Conservation (phyloP, 2,329 filamentous ascomycete genomes). For the Venturia nashicola region DNA sequence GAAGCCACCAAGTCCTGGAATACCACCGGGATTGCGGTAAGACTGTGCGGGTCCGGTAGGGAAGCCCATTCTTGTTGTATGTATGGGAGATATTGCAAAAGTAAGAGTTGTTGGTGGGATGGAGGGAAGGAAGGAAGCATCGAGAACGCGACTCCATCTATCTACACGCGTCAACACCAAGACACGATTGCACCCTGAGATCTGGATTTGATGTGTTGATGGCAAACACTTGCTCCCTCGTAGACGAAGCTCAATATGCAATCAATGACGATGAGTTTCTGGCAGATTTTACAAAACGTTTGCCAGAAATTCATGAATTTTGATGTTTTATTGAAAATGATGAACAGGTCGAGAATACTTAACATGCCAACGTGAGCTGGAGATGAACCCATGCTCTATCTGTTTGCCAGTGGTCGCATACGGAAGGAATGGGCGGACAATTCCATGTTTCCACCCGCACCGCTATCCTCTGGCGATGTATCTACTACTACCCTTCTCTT, state of each 20-base stretch:
- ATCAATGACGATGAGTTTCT: neutral
- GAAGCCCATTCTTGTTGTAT: neutral
- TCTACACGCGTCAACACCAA: neutral
- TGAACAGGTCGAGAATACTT: neutral
- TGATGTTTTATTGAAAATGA: neutral
- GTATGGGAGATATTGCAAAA: neutral
- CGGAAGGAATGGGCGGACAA: neutral
- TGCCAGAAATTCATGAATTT: neutral
- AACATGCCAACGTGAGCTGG: neutral
- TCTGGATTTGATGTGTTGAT: neutral
- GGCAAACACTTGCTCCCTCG: neutral
- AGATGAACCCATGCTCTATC: neutral
- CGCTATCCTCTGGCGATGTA: neutral
- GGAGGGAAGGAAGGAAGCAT: neutral
- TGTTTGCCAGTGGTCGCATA: neutral
- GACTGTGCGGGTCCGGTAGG: neutral
- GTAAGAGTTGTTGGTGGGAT: neutral
- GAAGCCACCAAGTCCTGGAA: neutral
- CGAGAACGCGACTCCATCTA: neutral
- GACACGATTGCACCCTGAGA: neutral
- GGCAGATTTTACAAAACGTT: neutral
- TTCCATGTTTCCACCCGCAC: neutral
- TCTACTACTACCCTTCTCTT: neutral
- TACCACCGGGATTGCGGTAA: neutral
- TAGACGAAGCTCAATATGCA: neutral